Evolutionary conservation across 805 yeast genomes (phyloP), one percentile per base, ranked within the genome.

Genomic region (Suhomyces sp.): DNA sequence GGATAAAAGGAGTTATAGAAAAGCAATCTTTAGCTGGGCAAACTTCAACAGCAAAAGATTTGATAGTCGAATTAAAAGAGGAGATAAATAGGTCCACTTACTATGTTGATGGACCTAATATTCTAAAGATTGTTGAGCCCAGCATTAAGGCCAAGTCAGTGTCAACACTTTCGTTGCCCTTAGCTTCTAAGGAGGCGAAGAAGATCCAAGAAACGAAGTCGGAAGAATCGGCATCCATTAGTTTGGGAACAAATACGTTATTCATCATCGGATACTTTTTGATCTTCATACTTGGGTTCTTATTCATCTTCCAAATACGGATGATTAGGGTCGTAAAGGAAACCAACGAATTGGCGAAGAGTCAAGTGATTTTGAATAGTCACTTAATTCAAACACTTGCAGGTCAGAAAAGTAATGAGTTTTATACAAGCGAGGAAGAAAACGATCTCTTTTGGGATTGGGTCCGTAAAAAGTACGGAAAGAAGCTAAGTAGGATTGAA

Each of bases 1-100:
- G 91, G 90, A 74, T 85, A 41, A 83, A 81, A 53, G 74, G 80
- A 16, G 82, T 87, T 0, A 79, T 85, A 40, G 93, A 85, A 51
- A 81, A 74, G 38, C 88, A 86, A 35, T 70, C 88, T 2, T 74
- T 79, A 44, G 77, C 78, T 25, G 93, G 91, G 7, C 90, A 85
- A 42, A 75, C 74, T 37, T 80, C 76, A 4, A 81, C 80, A 3
- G 75, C 84, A 9, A 70, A 68, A 32, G 63, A 65, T 2, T 42
- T 80, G 47, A 60, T 77, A 6, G 65, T 60, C 8, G 77, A 74
- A 35, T 44, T 83, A 26, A 71, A 64, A 41, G 58, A 56, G 15
- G 62, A 67, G 19, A 42, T 73, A 7, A 44, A 47, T 8, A 30
- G 48, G 12, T 42, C 46, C n/a, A 44, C 60, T 4, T 48, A 42